Evolutionary conservation across 352 stramenopile species (phyloP).

Genomic region (Phytophthora agathidicida): DNA sequence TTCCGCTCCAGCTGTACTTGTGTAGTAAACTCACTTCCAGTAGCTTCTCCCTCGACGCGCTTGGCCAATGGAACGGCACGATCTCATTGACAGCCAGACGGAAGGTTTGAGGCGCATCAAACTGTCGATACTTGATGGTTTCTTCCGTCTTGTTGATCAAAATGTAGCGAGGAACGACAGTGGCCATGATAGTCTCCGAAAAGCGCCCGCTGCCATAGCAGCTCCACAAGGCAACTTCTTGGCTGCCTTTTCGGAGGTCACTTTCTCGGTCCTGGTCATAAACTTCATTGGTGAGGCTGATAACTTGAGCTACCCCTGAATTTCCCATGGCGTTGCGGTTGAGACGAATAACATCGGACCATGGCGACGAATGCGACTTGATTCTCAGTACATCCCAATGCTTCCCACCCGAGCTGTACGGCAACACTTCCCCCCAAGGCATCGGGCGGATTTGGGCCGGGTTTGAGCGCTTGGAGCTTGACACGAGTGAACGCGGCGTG

Average conservation of each 20-base stretch:
- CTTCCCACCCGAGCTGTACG: conserved; percentile 75
- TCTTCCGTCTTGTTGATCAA: conserved; percentile 88
- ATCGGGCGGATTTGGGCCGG: conserved; percentile 82
- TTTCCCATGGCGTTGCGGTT: conserved; percentile 91
- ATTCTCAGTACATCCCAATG: conserved; percentile 87
- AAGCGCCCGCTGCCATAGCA: conserved; percentile 84
- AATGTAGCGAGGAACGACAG: conserved; percentile 86
- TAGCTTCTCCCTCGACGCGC: conserved; percentile 72
- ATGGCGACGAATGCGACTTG: conserved; percentile 74
- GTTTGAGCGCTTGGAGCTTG: conserved; percentile 78
- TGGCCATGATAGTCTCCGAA: conserved; percentile 88
- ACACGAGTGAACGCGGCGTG: conserved; percentile 74
- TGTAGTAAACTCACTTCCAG: conserved; percentile 87
- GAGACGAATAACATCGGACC: conserved; percentile 86
- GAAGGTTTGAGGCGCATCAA: conserved; percentile 77
- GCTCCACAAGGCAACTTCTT: conserved; percentile 88
- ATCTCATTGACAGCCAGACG: conserved; percentile 77
- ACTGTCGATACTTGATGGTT: conserved; percentile 86
- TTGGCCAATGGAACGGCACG: conserved; percentile 87
- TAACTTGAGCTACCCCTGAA: conserved; percentile 84
- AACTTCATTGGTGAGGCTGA: conserved; percentile 81
- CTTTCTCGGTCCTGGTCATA: conserved; percentile 62
- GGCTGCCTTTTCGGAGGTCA: conserved; percentile 66
- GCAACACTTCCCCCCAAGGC: conserved; percentile 77
- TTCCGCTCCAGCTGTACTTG: conserved; percentile 85